phyloP scores from a whole-genome alignment of 1,284 basidiomycete species.

The Schizophyllum amplum region DNA sequence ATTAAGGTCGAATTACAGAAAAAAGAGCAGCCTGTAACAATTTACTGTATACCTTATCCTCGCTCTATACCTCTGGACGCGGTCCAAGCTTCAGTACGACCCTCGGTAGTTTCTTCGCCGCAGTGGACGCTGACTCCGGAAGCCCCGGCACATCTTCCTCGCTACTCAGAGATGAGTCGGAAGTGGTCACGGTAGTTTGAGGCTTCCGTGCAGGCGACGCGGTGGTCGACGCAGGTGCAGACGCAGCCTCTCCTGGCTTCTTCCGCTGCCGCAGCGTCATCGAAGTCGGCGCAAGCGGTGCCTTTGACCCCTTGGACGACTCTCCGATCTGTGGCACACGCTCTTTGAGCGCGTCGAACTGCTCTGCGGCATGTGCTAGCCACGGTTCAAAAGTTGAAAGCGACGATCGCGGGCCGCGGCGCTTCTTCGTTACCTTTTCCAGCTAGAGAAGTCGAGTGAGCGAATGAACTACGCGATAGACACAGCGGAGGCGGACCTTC shows the following conservation, averaged over 20 bases:
- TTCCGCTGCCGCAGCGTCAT: conserved; percentile 54
- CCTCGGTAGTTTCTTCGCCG: conserved; percentile 40
- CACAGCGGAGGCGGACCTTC: conserved; percentile 40
- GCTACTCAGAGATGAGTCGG: neutral
- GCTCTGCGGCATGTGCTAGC: conserved; percentile 35
- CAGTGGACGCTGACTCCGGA: neutral
- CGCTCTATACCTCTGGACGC: conserved; percentile 15
- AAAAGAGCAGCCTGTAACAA: no score
- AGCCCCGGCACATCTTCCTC: conserved; percentile 6
- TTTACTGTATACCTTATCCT: no score
- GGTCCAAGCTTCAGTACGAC: conserved; percentile 48
- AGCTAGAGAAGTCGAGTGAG: conserved; percentile 34
- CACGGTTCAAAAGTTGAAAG: conserved; percentile 37
- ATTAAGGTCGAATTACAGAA: no score
- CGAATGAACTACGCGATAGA: conserved; percentile 6
- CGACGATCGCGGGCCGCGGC: conserved; percentile 24
- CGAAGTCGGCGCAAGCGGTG: conserved; percentile 28
- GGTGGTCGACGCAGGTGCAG: conserved; percentile 11
- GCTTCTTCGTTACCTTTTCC: conserved; percentile 63
- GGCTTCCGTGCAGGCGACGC: conserved; percentile 1
- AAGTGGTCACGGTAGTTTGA: neutral
- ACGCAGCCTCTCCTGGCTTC: conserved; percentile 18
- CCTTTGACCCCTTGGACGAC: conserved; percentile 19
- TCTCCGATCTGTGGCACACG: conserved; percentile 14
- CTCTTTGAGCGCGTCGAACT: conserved; percentile 24